Base-by-base conservation (phyloP, 2,329 filamentous ascomycete genomes). In the Trichoderma sp. region DNA sequence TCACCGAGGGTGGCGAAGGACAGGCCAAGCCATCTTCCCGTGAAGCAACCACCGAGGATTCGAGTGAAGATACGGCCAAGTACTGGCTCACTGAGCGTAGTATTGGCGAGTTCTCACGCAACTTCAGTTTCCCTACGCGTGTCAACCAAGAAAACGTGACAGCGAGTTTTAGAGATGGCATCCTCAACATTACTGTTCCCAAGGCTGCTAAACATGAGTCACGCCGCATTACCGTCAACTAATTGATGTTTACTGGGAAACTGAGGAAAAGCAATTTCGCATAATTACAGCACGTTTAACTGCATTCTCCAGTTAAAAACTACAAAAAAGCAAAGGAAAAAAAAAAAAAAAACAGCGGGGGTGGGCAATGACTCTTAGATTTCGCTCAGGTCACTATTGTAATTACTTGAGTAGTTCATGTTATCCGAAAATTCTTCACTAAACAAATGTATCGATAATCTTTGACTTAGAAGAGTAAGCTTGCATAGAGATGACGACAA, bases 71-170 rank as follows among this genome's bases (percentile, higher is more conserved):
- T n/a, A 43, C 82, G 36, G 80, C 82, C 73, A 89, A 88, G 81
- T 93, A 89, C 85, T 94, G 91, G 92, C 82, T 89, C 72, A 83
- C 84, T 64, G 89, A 92, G 82, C 88, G 89, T 75, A 86, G 84
- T 68, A 82, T 89, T 70, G 90, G 90, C 77, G 85, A 89, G 74
- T 93, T 92, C 82, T 84, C 86, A 24, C 87, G 91, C 73, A 86
- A 85, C 58, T 92, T 92, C 82, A 87, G 82, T 78, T 92, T 93
- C 84, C 89, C 90, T 0, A 80, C 81, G 61, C 86, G 85, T 11
- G 85, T 93, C 71, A 87, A 91, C 77, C 85, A 87, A 74, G 86
- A 88, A 18, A 81, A 78, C 4, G 90, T 93, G 53, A 83, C 81
- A 51, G 91, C 91, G 36, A 84, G 80, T 63, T 85, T 92, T 75